Conservation (phyloP, 2,329 filamentous ascomycete species). For the Scedosporium dehoogii region DNA sequence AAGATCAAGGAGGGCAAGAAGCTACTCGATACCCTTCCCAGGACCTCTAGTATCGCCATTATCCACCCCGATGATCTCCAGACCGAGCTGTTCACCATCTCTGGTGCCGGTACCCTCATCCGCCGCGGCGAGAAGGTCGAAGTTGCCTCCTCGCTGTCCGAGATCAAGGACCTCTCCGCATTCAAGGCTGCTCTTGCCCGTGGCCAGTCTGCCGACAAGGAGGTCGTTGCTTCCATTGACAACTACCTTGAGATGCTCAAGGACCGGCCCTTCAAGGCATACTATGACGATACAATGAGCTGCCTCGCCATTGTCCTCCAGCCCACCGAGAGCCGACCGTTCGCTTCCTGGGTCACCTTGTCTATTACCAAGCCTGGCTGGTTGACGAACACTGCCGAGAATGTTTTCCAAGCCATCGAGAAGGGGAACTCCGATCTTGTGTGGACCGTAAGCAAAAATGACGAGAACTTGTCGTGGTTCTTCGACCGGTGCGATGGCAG, state of each 20-base stretch:
- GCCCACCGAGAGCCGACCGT: slow-evolving; percentile 50
- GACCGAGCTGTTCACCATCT: slow-evolving; percentile 94
- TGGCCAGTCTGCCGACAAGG: slow-evolving; percentile 73
- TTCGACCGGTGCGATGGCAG: slow-evolving; percentile 95
- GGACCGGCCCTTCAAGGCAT: slow-evolving; percentile 75
- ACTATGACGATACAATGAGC: slow-evolving; percentile 91
- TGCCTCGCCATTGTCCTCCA: slow-evolving; percentile 84
- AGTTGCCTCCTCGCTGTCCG: slow-evolving; percentile 57
- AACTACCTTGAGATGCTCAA: slow-evolving; percentile 74
- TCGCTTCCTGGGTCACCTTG: slow-evolving; percentile 80
- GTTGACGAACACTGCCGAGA: slow-evolving; percentile 90
- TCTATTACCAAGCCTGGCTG: slow-evolving; percentile 91
- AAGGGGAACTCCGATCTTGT: slow-evolving; percentile 85
- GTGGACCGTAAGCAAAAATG: slow-evolving; percentile 93
- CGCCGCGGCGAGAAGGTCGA: slow-evolving; percentile 84
- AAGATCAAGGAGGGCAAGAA: slow-evolving; percentile 99
- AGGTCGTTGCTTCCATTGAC: slow-evolving; percentile 60
- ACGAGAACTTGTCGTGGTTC: slow-evolving; percentile 97
- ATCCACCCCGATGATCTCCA: slow-evolving; percentile 94
- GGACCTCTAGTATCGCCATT: slow-evolving; percentile 90
- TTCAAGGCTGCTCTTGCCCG: slow-evolving; percentile 75
- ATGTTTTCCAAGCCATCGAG: slow-evolving; percentile 87
- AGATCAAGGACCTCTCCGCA: slow-evolving; percentile 66
- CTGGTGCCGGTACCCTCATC: slow-evolving; percentile 86
- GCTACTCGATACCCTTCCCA: slow-evolving; percentile 75